Base-by-base conservation (phyloP, 202 grass and related monocot species). In the Saccharum hybrid region DNA sequence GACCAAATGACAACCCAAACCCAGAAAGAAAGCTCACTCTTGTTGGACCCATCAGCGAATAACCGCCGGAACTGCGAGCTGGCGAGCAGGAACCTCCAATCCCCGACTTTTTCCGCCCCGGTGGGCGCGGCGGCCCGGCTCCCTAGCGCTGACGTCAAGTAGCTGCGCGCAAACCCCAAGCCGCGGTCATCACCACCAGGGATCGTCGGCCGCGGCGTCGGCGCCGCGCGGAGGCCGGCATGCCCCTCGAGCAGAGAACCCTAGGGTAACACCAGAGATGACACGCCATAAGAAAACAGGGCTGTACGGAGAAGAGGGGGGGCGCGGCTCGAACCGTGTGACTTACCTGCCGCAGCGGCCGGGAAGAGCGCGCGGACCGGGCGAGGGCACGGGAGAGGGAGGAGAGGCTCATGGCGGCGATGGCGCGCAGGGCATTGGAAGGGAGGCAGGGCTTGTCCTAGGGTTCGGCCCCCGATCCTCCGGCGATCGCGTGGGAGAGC, bases 81-180 rank as follows among this genome's bases (percentile, higher is more conserved):
- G 42, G 87, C 87, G 5, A 93, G 83, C 54, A 98, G 77, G 71
- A 85, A 90, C 86, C 87, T 93, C 89, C 90, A 93, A 56, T 91
- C 85, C n/a, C 26, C 52, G 19, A 88, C 66, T 59, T 82, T 90
- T 36, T 66, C 83, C 8, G 66, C 77, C 3, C 59, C 74, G 18
- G 80, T 30, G 15, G 81, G 59, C 39, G 41, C 85, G 41, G 74
- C 72, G 51, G 71, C 74, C 31, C 74, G 83, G 65, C 56, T 87
- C 40, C 60, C 73, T 3, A 87, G 80, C 46, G 83, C 62, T 8
- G 83, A 88, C 41, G 88, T 95, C 76, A 95, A 31, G 81, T 91
- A 91, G 77, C 80, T 79, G 46, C 85, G 92, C 61, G 59, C 22
- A 63, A 87, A 81, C 62, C 82, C 89, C 81, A 90, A 61, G 45